These are phyloP conservation scores for Periconia macrospinosa DNA, from an alignment of 2,329 filamentous ascomycete genomes.

Conservation along the genomic window DNA sequence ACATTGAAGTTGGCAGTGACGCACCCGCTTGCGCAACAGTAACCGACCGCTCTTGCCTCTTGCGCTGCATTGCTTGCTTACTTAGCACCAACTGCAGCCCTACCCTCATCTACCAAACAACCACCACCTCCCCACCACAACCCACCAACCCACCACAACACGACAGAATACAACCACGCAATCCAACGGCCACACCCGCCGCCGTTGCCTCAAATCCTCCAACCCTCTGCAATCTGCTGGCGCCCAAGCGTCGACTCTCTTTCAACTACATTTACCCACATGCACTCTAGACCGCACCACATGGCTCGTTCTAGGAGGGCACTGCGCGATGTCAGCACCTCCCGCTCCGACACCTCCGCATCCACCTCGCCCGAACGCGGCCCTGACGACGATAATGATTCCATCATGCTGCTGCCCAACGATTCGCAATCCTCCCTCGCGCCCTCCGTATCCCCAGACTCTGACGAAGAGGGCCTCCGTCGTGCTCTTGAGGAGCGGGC, in stretches of 20 bases:
- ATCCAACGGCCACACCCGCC: background rate
- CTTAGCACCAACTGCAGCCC: no score
- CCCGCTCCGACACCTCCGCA: conserved; percentile 59
- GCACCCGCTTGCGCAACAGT: background rate
- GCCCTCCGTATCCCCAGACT: conserved; percentile 73
- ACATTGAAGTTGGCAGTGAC: no score
- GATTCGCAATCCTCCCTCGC: conserved; percentile 92
- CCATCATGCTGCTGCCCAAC: conserved; percentile 79
- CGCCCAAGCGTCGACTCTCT: conserved; percentile 1
- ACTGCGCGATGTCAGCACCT: conserved; percentile 35
- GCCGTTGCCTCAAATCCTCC: no score
- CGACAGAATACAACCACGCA: conserved; percentile 1
- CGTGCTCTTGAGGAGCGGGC: conserved; percentile 62
- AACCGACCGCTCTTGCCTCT: background rate
- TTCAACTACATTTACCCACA: background rate
- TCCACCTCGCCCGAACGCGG: conserved; percentile 74
- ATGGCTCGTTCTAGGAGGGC: conserved; percentile 25
- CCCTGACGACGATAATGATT: conserved; percentile 91
- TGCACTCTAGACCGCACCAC: conserved; percentile 13
- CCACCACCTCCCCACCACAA: conserved; percentile 13
- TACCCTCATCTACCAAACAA: conserved; percentile 5
- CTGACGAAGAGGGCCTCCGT: conserved; percentile 66
- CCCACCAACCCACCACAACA: conserved; percentile 10
- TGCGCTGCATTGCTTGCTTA: conserved; percentile 3
- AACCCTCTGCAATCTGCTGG: no score